These are phyloP conservation scores for Daedaleopsis sinensis DNA, from an alignment of 768 basidiomycete species.

Conservation along the genomic window DNA sequence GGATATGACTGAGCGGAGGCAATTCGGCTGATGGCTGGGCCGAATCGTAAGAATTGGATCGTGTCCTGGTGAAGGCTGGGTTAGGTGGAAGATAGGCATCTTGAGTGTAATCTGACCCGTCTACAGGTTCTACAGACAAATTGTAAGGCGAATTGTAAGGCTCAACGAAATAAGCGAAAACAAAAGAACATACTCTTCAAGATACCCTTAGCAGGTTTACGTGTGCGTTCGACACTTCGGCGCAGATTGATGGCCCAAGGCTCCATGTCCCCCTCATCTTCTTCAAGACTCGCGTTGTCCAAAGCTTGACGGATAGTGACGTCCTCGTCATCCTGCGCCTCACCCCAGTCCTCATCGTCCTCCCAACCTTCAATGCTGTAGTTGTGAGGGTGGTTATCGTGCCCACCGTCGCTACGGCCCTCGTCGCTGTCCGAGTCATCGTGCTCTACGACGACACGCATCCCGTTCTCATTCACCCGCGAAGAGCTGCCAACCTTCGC, in stretches of 20 bases:
- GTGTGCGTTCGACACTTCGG: slow-evolving; percentile 67
- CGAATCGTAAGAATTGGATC: slow-evolving; percentile 84
- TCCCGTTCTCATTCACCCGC: slow-evolving; percentile 67
- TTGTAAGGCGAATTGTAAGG: slow-evolving; percentile 12
- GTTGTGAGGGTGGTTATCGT: slow-evolving; percentile 39
- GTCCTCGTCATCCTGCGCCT: slow-evolving; percentile 70
- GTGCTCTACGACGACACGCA: slow-evolving; percentile 66
- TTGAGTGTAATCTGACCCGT: slow-evolving; percentile 72
- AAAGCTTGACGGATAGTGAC: slow-evolving; percentile 69
- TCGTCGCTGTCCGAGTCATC: slow-evolving; percentile 58
- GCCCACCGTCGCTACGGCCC: slow-evolving; percentile 56
- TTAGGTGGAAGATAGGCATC: slow-evolving; percentile 45
- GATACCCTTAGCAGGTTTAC: slow-evolving; percentile 79
- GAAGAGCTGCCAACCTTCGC: slow-evolving; percentile 41
- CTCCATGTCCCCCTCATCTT: slow-evolving; percentile 62
- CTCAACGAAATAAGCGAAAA: slow-evolving; percentile 11
- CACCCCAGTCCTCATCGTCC: slow-evolving; percentile 79
- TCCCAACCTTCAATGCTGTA: slow-evolving; percentile 63
- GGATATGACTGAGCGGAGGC: slow-evolving; percentile 81
- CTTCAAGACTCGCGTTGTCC: slow-evolving; percentile 51
- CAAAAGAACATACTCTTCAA: slow-evolving; percentile 71
- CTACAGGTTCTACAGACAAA: slow-evolving; percentile 44
- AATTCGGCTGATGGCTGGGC: slow-evolving; percentile 51
- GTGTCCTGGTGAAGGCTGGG: slow-evolving; percentile 51
- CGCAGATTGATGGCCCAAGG: slow-evolving; percentile 81